Percentiles rank a stretch among this genome's conserved stretches.
These are phyloP conservation scores for Verticillium nonalfalfae DNA, from an alignment of 2,329 filamentous ascomycete species.

Conservation along the genomic window DNA sequence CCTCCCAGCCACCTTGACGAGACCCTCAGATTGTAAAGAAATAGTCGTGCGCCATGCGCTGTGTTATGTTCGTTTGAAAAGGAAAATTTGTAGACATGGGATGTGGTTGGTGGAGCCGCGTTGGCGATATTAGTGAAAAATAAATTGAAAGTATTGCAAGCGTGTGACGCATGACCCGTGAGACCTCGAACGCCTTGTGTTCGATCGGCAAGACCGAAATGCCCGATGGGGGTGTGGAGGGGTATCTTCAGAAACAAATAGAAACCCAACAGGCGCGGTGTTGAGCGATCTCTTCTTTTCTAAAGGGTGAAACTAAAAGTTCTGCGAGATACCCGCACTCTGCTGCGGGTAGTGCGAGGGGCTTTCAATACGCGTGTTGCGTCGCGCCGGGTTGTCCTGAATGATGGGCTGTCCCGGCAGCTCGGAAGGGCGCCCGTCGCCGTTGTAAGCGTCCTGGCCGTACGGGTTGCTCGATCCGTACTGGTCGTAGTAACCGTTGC, in stretches of 20 bases:
- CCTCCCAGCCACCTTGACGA: neutral
- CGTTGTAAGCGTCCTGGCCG: slow-evolving; percentile 31
- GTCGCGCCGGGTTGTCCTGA: slow-evolving; percentile 82
- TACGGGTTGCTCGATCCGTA: slow-evolving; percentile 54
- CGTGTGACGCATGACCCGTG: neutral
- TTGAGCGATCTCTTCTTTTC: neutral
- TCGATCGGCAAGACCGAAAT: neutral
- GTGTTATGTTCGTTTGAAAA: neutral
- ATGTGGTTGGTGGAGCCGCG: neutral
- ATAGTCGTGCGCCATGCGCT: neutral
- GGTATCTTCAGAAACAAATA: neutral
- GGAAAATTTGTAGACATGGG: neutral
- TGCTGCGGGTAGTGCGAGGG: slow-evolving; percentile 85
- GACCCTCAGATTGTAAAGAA: neutral
- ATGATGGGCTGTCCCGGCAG: slow-evolving; percentile 68
- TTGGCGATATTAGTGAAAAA: neutral
- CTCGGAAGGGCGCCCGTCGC: slow-evolving; percentile 32
- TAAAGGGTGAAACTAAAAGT: slow-evolving; percentile 57
- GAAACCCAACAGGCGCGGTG: neutral
- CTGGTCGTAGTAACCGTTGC: slow-evolving; percentile 50
- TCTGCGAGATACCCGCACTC: slow-evolving; percentile 92
- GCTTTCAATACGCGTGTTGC: slow-evolving; percentile 93
- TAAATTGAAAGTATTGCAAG: neutral
- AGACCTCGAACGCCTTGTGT: neutral
- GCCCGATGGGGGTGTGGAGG: neutral